Base-by-base conservation (phyloP, 2,329 filamentous ascomycete species). In the Microcera coccophila region DNA sequence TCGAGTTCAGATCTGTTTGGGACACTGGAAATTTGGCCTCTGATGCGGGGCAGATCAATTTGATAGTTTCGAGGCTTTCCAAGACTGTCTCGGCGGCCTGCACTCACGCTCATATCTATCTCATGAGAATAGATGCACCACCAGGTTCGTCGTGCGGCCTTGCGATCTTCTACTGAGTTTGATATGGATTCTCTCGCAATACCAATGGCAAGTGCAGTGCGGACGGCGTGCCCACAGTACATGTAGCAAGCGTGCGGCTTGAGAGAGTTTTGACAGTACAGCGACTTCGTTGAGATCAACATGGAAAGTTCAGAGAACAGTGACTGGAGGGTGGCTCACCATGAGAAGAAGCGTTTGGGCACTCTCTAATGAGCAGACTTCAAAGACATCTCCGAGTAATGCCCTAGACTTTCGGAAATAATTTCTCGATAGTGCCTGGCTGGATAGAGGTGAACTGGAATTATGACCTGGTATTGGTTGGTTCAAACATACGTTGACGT, bases 81-180 rank as follows among this genome's bases (percentile, higher is more conserved):
- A n/a, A n/a, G n/a, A n/a, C n/a, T n/a, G n/a, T n/a, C n/a, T n/a
- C n/a, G n/a, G n/a, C n/a, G n/a, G n/a, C n/a, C 29, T 32, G 29
- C 15, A 32, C 9, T 32, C 5, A 10, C 21, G 15, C 26, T 5
- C 19, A 28, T 31, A 24, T 40, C 33, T 31, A 40, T 31, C 28
- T 40, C 38, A 15, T 40, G 38, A 19, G 38, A 40, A n/a, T 34
- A 40, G 2, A 40, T 40, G 38, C 38, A 40, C 38, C 38, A 40
- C 38, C 38, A 40, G 5, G 38, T 40, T 16, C 38, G 33, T 33
- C 38, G 22, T 4, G 38, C 38, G 18, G 33, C 38, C 11, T 35
- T 28, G 4, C 15, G 15, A 24, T 34, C 15, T 3, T 19, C 17
- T 4, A 40, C 12, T 4, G 29, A 24, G n/a, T 40, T 33, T 5